Evolutionary conservation across 2,329 filamentous ascomycete genomes (phyloP), one percentile per base, ranked within the genome.

Genomic region (Stachybotrys elegans): DNA sequence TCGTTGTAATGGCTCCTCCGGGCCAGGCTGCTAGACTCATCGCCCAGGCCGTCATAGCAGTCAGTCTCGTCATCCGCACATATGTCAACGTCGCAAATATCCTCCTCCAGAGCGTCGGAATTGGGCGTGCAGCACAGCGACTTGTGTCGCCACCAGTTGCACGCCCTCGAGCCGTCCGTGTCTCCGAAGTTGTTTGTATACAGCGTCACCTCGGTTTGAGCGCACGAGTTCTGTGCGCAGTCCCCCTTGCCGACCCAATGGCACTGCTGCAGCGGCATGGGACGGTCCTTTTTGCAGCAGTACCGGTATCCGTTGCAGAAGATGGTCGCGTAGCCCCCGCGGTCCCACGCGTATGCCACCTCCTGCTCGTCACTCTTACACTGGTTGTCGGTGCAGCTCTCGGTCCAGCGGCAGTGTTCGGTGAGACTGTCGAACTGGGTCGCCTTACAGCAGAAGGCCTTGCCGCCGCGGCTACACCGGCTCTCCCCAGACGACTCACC

Each of bases 201-300:
- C 22, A 49, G 20, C 8, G 45, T 43, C 2, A 45, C 42, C 20
- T 49, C 48, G n/a, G 44, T 45, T 19, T 35, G 39, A 16, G n/a
- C 37, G 16, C 45, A 49, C 4, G 39, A 43, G 40, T 48, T 49
- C 35, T 49, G 42, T 14, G 45, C 45, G 40, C 45, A 49, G 48
- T 48, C 43, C 3, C 42, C 41, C n/a, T 46, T 27, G 6, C 48
- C 46, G 11, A 50, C 46, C 48, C 41, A 48, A 17, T 50, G 48
- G 29, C 46, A 50, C 37, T 46, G 42, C 11, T 22, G 11, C 1
- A 50, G 22, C 12, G 46, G 46, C 7, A 20, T 16, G 16, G 11
- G 8, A 16, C 34, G 14, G 4, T 20, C 22, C 35, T 39, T 43
- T n/a, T n/a, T n/a, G 42, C 42, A 43, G 35, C 42, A 43, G 34